These are phyloP conservation scores for Cladorrhinum sp. DNA, from an alignment of 2,329 filamentous ascomycete genomes.

Conservation along the genomic window DNA sequence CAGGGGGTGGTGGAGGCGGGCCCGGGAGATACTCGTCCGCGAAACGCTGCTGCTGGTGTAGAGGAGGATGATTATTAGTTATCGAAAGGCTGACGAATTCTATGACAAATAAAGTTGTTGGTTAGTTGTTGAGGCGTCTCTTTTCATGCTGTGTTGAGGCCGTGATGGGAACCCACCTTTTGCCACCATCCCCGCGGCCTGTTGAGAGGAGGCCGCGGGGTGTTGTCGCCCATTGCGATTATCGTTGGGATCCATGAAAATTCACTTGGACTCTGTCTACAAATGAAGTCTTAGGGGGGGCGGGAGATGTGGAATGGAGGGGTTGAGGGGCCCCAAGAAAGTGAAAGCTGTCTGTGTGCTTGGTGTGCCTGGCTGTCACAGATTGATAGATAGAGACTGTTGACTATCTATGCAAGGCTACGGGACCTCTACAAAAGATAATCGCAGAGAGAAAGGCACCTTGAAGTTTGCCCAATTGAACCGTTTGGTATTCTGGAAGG, in stretches of 20 bases:
- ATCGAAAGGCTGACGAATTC: conserved; percentile 21
- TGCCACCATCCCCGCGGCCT: background rate
- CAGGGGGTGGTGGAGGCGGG: conserved; percentile 34
- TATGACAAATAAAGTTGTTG: background rate
- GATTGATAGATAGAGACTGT: no score
- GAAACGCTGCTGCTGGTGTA: background rate
- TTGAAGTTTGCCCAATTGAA: background rate
- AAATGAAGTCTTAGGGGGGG: background rate
- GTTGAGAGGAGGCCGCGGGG: background rate
- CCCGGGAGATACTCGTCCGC: background rate
- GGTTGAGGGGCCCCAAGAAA: background rate
- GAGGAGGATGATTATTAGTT: conserved; percentile 9
- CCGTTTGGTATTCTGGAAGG: no score
- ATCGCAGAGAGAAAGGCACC: background rate
- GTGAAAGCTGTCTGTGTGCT: background rate
- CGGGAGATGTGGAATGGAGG: background rate
- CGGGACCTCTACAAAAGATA: background rate
- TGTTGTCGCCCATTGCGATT: background rate
- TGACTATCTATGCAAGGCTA: background rate
- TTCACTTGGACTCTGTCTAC: background rate
- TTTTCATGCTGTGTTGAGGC: no score
- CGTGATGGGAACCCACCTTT: background rate
- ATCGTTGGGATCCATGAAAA: background rate
- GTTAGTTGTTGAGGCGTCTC: no score
- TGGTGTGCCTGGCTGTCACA: no score